Evolutionary conservation across 768 basidiomycete species (phyloP), one percentile per base, ranked within the genome.

Genomic region (Trametes villosa): DNA sequence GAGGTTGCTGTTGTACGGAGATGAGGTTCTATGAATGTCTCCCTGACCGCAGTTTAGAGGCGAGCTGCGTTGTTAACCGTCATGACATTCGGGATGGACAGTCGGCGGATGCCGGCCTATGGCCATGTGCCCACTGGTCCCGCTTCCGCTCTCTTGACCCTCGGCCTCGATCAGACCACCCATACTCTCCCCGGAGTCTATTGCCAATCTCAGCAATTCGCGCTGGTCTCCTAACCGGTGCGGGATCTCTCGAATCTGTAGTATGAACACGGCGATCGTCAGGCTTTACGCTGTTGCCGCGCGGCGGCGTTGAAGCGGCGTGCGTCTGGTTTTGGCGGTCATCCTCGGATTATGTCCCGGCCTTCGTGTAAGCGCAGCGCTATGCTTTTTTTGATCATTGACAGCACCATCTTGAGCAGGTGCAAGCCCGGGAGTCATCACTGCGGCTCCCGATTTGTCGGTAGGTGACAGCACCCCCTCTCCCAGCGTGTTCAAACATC

Each of bases 21-120:
- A 7, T 34, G 34, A 17, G 20, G 33, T 36, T 36, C 50, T 34
- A 9, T 22, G 11, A 15, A 7, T 18, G 33, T 7, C 12, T 13
- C 24, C 13, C 34, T 22, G 33, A 9, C 38, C 20, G 20, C 46
- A 31, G 17, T 31, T n/a, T 15, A 2, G 26, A 29, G 24, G n/a
- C n/a, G n/a, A n/a, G n/a, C n/a, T n/a, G n/a, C n/a, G n/a, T n/a
- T n/a, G n/a, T n/a, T n/a, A n/a, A n/a, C n/a, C n/a, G n/a, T n/a
- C n/a, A n/a, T n/a, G n/a, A n/a, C 52, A 44, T 33, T 31, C 17
- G 40, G 11, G 24, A 26, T 20, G 11, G 26, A 26, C 27, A 12
- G 22, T 49, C 59, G 59, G 59, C 59, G 46, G 53, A 48, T 54
- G 53, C 53, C 52, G 59, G 59, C 52, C 11, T 24, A 13, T 8